Base-by-base conservation (phyloP, 352 stramenopile genomes). In the Nothophytophthora sp. region DNA sequence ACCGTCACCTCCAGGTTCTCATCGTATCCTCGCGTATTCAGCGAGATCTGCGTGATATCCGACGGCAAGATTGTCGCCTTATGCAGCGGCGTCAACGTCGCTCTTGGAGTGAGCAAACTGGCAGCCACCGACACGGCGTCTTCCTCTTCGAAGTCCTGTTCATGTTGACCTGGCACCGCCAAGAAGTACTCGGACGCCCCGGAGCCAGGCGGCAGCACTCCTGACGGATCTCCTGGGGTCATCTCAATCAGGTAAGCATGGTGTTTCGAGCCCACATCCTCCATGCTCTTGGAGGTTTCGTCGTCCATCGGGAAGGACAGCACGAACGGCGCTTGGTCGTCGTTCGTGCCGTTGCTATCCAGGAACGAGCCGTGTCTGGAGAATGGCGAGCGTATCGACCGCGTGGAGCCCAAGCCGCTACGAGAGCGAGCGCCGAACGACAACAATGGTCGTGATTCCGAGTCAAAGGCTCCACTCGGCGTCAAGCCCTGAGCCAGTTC, bases 211-310 rank as follows among this genome's bases (percentile, higher is more conserved):
- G 64, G 63, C 12, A 67, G 50, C 18, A 63, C 59, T 20, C 63
- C 74, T 11, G 63, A 70, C 18, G 76, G 72, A 47, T 87, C 80
- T 5, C 45, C 50, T 8, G 59, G 58, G 28, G 56, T 86, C 76
- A 92, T 88, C 50, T 92, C 81, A 40, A 92, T 89, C 59, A 92
- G 37, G 44, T 90, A 92, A n/a, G 76, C 81, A 18, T 86, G 69
- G 36, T 73, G 80, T 1, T 71, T 86, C 39, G 68, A 72, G 10
- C 55, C 67, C 0, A 76, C 47, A n/a, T 74, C 59, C 27, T 87
- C 73, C 19, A 86, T 55, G 15, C 70, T 73, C 53, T 73, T 79
- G 23, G 67, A 81, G 20, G 70, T 73, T 36, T 88, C 79, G 35
- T 87, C 70, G 53, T 88, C 72, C 50, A 90, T 73, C 1, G 81